phyloP scores from a whole-genome alignment of 1,284 basidiomycete species.

The Xerocomus amazonicus region DNA sequence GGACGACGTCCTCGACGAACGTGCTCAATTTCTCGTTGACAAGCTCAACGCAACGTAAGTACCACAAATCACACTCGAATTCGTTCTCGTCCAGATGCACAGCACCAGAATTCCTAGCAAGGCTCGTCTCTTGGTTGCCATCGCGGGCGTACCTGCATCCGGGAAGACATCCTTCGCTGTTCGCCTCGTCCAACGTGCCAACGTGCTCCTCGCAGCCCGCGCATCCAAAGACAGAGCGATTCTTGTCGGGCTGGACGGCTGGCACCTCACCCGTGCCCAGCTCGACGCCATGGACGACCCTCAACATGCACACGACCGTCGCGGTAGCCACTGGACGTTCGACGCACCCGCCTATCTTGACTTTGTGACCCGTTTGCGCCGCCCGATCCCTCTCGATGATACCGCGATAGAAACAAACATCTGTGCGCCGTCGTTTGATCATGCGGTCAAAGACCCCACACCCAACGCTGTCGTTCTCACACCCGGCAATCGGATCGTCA shows the following conservation, averaged over 20 bases:
- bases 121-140: slow-evolving; percentile 68
- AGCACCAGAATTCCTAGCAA: slow-evolving; percentile 10
- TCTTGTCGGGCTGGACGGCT: slow-evolving; percentile 79
- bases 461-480: slow-evolving; percentile 54
- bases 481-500: slow-evolving; percentile 66
- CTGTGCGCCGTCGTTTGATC: slow-evolving; percentile 74
- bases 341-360: slow-evolving; percentile 60
- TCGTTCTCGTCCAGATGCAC: background rate
- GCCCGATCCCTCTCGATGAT: slow-evolving; percentile 29
- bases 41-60: slow-evolving; percentile 23
- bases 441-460: slow-evolving; percentile 63
- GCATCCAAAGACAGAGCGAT: slow-evolving; percentile 37
- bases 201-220: slow-evolving; percentile 25
- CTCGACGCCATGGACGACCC: slow-evolving; percentile 70
- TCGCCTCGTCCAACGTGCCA: slow-evolving; percentile 41
- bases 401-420: slow-evolving; percentile 31
- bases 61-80: background rate
- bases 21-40: slow-evolving; percentile 31
- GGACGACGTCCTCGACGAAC: slow-evolving; percentile 34
- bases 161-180: slow-evolving; percentile 76
- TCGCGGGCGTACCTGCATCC: slow-evolving; percentile 78
- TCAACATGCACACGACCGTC: slow-evolving; percentile 63
- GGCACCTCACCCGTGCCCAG: slow-evolving; percentile 72
- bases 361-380: slow-evolving; percentile 56
- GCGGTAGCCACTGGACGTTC: slow-evolving; percentile 77